Conservation (phyloP, 352 stramenopile genomes). For the Phytophthora gonapodyides region DNA sequence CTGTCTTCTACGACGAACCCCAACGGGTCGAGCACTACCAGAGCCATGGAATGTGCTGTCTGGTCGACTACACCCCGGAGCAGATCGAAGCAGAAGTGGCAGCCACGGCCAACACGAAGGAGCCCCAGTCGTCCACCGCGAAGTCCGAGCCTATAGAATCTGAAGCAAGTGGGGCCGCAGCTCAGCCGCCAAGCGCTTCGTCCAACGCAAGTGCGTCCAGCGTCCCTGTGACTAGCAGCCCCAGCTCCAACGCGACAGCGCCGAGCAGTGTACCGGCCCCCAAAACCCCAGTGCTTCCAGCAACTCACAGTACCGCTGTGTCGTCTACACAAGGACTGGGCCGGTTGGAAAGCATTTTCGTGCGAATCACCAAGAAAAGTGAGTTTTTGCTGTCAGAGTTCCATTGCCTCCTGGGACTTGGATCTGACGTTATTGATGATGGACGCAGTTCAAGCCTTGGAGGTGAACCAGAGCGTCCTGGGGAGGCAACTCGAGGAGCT, state of each 20-base stretch:
- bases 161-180: constrained; percentile 14
- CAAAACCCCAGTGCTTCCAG: constrained; percentile 14
- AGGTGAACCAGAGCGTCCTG: constrained; percentile 69
- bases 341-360: constrained; percentile 83
- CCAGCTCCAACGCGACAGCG: constrained; percentile 22
- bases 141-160: constrained; percentile 8
- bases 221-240: constrained; percentile 6
- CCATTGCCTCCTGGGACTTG: background rate
- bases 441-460: constrained; percentile 65
- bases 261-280: constrained; percentile 16
- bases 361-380: constrained; percentile 88
- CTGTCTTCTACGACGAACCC: constrained; percentile 38
- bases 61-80: constrained; percentile 37
- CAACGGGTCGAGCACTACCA: constrained; percentile 36
- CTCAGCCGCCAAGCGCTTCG: constrained; percentile 2
- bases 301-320: constrained; percentile 13
- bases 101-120: constrained; percentile 20
- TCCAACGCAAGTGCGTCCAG: constrained; percentile 23
- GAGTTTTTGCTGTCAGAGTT: background rate
- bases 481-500: constrained; percentile 61
- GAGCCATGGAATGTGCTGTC: constrained; percentile 43
- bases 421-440: background rate
- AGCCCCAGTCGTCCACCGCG: constrained; percentile 2
- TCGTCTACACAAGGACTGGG: constrained; percentile 56
- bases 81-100: constrained; percentile 33